phyloP scores from a whole-genome alignment of 352 stramenopile species.

The Phytopythium litorale region DNA sequence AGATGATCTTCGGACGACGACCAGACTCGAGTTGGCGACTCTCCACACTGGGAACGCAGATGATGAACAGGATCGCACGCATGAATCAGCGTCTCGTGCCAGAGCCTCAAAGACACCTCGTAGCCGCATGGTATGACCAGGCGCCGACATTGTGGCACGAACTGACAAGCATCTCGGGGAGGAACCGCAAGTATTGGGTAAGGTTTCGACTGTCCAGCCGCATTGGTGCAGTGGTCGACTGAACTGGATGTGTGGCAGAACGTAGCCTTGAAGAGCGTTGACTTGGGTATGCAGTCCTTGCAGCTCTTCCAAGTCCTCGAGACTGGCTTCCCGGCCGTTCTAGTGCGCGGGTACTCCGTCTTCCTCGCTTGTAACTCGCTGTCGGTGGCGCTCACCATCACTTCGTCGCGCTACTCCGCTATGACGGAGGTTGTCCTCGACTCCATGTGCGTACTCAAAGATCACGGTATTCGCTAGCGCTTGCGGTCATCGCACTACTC shows the following conservation, averaged over 20 bases:
- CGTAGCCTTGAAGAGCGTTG: conserved; percentile 16
- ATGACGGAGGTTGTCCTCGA: conserved; percentile 20
- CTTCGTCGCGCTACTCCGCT: conserved; percentile 6
- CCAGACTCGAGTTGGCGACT: background rate
- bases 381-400: conserved; percentile 10
- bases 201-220: background rate
- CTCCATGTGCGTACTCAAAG: conserved; percentile 8
- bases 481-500: too few species aligned
- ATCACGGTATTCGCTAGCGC: too few species aligned
- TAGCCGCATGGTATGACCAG: conserved; percentile 9
- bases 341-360: conserved; percentile 13
- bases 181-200: conserved; percentile 23
- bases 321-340: conserved; percentile 5
- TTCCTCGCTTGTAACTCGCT: conserved; percentile 10
- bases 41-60: background rate
- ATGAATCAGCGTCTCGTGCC: background rate
- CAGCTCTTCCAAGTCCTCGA: conserved; percentile 11
- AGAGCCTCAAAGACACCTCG: background rate
- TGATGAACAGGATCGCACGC: background rate
- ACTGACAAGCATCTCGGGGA: conserved; percentile 12
- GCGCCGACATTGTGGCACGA: conserved; percentile 11
- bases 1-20: conserved; percentile 15
- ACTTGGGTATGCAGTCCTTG: conserved; percentile 12
- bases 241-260: conserved; percentile 7
- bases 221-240: too few species aligned